phyloP scores from a whole-genome alignment of 805 yeast genomes.

The Candida odintsovae region DNA sequence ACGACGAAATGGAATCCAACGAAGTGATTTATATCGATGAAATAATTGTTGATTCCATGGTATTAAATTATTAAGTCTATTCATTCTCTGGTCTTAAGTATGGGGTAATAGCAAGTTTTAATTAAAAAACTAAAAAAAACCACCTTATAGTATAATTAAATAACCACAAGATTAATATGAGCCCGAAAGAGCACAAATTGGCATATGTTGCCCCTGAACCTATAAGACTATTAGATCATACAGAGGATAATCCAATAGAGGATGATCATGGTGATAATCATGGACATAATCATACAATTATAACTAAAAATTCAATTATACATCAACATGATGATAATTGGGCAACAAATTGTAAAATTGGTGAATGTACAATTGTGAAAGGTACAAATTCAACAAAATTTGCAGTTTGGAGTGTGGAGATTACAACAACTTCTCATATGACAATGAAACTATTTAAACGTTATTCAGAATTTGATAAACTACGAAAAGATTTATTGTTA shows the following conservation, averaged over 20 bases:
- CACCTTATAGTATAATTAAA: background rate
- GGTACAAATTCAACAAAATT: slow-evolving; percentile 34
- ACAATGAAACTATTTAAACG: slow-evolving; percentile 46
- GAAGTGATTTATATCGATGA: slow-evolving; percentile 53
- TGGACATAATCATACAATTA: too few species aligned
- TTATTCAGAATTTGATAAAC: slow-evolving; percentile 54
- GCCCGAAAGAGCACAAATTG: slow-evolving; percentile 9
- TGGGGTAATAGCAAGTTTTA: too few species aligned
- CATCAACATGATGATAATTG: slow-evolving; percentile 17
- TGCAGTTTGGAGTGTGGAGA: slow-evolving; percentile 35
- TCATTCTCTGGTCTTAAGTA: slow-evolving; percentile 35
- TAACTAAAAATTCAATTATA: too few species aligned
- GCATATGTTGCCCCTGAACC: slow-evolving; percentile 34
- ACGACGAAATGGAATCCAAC: slow-evolving; percentile 62
- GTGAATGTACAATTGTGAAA: slow-evolving; percentile 32
- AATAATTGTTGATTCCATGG: slow-evolving; percentile 39
- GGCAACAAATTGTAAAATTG: slow-evolving; percentile 34
- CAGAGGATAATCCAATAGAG: slow-evolving; percentile 10
- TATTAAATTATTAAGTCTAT: slow-evolving; percentile 43
- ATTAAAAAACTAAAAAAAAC: background rate
- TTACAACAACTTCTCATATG: slow-evolving; percentile 29
- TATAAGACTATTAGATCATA: slow-evolving; percentile 30
- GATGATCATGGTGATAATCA: background rate
- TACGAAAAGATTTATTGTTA: slow-evolving; percentile 34
- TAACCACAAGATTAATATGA: background rate